phyloP scores from a whole-genome alignment of 441 rosid species.

The Manihot esculenta region DNA sequence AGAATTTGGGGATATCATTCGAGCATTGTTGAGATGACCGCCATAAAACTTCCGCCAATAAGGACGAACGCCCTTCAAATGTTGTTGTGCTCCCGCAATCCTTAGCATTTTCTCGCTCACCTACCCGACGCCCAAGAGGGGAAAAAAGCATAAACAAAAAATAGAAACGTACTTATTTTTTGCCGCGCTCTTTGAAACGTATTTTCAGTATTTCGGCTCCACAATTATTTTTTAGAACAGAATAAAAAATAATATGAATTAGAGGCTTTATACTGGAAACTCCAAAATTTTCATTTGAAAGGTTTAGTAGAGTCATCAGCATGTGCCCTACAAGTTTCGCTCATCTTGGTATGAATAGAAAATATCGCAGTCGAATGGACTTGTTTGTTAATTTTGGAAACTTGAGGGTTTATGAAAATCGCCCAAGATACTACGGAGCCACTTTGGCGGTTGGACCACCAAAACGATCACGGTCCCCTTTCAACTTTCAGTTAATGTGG shows the following conservation, averaged over 20 bases:
- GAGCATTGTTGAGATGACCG: not conserved
- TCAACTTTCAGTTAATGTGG: not conserved
- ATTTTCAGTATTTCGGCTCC: not conserved
- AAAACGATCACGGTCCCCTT: not conserved
- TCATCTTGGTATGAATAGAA: not conserved
- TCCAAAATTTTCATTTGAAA: not conserved
- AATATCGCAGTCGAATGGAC: not conserved
- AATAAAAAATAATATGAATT: too few species aligned
- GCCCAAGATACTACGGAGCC: not conserved
- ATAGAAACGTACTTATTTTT: not conserved
- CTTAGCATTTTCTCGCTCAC: conserved; percentile 16
- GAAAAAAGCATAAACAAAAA: not conserved
- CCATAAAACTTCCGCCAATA: conserved; percentile 17
- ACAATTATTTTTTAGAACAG: not conserved
- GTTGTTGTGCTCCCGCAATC: conserved; percentile 11
- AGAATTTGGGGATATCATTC: conserved; percentile 6
- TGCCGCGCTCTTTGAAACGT: not conserved
- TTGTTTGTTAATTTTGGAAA: not conserved
- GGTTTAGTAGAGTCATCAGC: not conserved
- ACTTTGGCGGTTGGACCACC: not conserved
- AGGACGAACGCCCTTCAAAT: conserved; percentile 11
- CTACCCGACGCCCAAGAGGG: not conserved
- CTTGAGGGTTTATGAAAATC: not conserved
- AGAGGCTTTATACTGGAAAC: too few species aligned
- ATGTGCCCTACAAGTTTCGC: not conserved